Evolutionary conservation across 345 rosid genomes (phyloP).

Genomic region (Eucalyptus cladocalyx): DNA sequence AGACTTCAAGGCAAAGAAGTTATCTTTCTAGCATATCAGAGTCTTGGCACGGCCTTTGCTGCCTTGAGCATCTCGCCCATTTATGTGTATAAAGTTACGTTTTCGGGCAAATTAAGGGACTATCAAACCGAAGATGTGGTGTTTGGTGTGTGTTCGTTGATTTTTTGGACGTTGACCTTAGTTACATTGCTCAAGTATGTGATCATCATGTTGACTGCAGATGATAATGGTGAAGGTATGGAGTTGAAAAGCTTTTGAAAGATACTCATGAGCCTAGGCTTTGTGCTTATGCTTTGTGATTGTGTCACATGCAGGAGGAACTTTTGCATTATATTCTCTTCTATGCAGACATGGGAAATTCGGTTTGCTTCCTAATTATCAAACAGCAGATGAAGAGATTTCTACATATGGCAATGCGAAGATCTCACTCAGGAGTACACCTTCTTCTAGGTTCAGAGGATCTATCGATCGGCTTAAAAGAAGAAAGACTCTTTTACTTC

Average conservation of each 20-base stretch:
- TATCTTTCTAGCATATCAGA: conserved; percentile 69
- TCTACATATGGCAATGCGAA: conserved; percentile 51
- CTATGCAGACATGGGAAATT: conserved; percentile 76
- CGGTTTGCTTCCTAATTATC: conserved; percentile 84
- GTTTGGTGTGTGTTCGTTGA: conserved; percentile 75
- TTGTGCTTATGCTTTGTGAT: background rate
- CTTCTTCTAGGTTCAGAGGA: conserved; percentile 34
- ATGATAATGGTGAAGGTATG: conserved; percentile 91
- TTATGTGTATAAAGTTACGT: conserved; percentile 70
- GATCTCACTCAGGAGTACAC: conserved; percentile 24
- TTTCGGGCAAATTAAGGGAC: conserved; percentile 49
- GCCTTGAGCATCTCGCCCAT: conserved; percentile 81
- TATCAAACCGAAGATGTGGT: conserved; percentile 53
- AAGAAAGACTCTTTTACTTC: conserved; percentile 56
- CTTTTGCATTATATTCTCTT: conserved; percentile 73
- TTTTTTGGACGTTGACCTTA: conserved; percentile 82
- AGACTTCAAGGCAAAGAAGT: conserved; percentile 29
- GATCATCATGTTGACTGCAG: conserved; percentile 39
- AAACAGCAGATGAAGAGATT: conserved; percentile 89
- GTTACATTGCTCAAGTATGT: conserved; percentile 69
- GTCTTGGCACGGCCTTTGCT: conserved; percentile 75
- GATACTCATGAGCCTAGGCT: background rate
- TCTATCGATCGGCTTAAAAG: conserved; percentile 51
- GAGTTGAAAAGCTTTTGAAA: background rate
- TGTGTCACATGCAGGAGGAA: conserved; percentile 57